Conservation (phyloP, 345 rosid genomes). For the Syzygium aromaticum region DNA sequence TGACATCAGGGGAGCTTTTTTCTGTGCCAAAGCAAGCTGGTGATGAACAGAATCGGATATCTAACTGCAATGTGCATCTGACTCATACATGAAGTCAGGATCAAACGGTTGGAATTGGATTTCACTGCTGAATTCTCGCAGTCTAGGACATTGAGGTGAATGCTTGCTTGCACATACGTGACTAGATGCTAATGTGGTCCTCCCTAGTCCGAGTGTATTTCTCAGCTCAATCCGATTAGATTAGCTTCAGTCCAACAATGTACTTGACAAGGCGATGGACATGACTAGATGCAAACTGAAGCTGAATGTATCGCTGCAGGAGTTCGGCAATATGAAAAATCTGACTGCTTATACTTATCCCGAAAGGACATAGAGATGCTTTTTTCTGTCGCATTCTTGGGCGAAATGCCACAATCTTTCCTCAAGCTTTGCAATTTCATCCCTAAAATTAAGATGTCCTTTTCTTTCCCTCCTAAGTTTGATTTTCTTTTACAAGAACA, state of each 20-base stretch:
- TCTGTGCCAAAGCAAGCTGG: not conserved
- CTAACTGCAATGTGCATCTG: not conserved
- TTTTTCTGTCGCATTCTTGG: not conserved
- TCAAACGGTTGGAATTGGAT: not conserved
- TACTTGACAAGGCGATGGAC: too few species aligned
- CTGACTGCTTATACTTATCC: not conserved
- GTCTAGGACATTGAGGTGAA: not conserved
- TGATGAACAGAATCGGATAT: not conserved
- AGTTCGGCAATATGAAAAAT: not conserved
- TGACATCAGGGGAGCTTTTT: not conserved
- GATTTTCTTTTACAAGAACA: not conserved
- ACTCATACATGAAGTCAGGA: not conserved
- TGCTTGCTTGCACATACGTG: not conserved
- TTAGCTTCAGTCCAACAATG: not conserved
- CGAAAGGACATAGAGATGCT: not conserved
- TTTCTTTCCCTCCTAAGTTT: not conserved
- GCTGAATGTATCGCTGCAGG: not conserved
- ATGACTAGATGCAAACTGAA: too few species aligned
- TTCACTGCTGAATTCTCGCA: not conserved
- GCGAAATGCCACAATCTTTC: not conserved
- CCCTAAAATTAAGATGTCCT: not conserved
- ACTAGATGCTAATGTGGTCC: not conserved
- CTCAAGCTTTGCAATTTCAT: not conserved
- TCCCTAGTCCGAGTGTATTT: not conserved
- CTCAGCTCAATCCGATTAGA: not conserved